phyloP scores from a whole-genome alignment of 345 rosid species.

The Eucalyptus lansdowneana region DNA sequence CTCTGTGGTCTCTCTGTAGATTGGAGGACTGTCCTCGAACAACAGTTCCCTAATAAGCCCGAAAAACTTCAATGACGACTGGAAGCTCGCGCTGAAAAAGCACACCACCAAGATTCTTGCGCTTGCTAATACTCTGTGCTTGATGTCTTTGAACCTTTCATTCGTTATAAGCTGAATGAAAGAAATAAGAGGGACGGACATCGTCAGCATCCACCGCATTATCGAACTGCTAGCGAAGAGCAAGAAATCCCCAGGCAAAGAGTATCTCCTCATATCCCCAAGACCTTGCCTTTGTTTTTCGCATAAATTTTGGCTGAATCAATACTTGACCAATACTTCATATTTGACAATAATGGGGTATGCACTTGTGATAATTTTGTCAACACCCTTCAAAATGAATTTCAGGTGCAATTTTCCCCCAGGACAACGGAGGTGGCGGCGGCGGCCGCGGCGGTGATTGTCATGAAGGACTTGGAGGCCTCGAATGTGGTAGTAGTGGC shows the following conservation, averaged over 20 bases:
- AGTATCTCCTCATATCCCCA: no score
- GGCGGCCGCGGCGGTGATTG: background rate
- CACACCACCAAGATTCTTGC: constrained; percentile 26
- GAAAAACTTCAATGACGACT: background rate
- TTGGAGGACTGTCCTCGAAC: constrained; percentile 22
- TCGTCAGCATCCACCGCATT: background rate
- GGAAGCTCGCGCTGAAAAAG: constrained; percentile 3
- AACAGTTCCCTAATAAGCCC: constrained; percentile 23
- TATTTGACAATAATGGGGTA: background rate
- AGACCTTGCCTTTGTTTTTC: no score
- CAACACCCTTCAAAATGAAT: no score
- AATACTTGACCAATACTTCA: no score
- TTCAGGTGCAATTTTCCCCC: background rate
- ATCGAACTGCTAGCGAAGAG: background rate
- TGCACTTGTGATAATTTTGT: no score
- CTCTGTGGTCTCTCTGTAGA: constrained; percentile 5
- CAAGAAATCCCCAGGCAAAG: background rate
- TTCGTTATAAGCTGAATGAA: constrained; percentile 14
- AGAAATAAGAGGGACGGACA: background rate
- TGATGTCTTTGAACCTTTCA: constrained; percentile 8
- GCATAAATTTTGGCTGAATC: no score
- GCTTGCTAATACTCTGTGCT: constrained; percentile 13
- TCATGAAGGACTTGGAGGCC: constrained; percentile 39
- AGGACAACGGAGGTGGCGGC: background rate
- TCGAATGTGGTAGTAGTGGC: constrained; percentile 45